Percentiles rank a stretch among this genome's conserved stretches.
phyloP scores from a whole-genome alignment of 768 basidiomycete genomes.

The Amylocystis lapponica region DNA sequence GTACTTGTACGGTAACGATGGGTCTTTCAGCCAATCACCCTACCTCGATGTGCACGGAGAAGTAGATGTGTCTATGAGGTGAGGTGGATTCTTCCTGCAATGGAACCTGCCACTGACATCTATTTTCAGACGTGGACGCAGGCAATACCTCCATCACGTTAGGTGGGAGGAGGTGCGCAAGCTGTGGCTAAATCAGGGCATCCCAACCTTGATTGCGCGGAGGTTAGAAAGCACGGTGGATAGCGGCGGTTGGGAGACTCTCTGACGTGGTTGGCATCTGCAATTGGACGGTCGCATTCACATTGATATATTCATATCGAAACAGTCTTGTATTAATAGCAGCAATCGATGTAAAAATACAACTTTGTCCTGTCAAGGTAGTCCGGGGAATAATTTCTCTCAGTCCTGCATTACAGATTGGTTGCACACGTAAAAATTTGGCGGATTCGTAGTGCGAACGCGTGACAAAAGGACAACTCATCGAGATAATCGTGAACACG shows the following conservation, averaged over 20 bases:
- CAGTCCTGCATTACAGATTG: too few species aligned
- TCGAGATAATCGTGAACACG: too few species aligned
- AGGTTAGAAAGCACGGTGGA: conserved; percentile 85
- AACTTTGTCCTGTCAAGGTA: too few species aligned
- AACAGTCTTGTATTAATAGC: too few species aligned
- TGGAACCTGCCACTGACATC: neutral
- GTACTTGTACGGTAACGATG: conserved; percentile 83
- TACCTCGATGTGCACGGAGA: conserved; percentile 95
- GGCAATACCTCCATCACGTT: conserved; percentile 80
- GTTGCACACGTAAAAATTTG: too few species aligned
- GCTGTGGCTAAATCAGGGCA: conserved; percentile 84
- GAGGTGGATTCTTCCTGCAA: conserved; percentile 13
- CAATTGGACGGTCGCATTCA: too few species aligned
- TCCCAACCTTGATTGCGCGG: conserved; percentile 86
- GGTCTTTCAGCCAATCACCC: conserved; percentile 84
- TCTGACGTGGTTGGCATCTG: too few species aligned
- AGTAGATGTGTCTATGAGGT: conserved; percentile 90
- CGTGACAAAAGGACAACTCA: too few species aligned
- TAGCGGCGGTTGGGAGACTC: conserved; percentile 89
- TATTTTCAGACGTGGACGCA: conserved; percentile 86
- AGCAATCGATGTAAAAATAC: too few species aligned
- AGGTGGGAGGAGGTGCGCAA: conserved; percentile 91
- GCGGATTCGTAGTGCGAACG: too few species aligned
- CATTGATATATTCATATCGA: too few species aligned
- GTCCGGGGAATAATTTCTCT: too few species aligned